These are phyloP conservation scores for Leishmania amazonensis DNA, from an alignment of 208 protist species.

Conservation along the genomic window DNA sequence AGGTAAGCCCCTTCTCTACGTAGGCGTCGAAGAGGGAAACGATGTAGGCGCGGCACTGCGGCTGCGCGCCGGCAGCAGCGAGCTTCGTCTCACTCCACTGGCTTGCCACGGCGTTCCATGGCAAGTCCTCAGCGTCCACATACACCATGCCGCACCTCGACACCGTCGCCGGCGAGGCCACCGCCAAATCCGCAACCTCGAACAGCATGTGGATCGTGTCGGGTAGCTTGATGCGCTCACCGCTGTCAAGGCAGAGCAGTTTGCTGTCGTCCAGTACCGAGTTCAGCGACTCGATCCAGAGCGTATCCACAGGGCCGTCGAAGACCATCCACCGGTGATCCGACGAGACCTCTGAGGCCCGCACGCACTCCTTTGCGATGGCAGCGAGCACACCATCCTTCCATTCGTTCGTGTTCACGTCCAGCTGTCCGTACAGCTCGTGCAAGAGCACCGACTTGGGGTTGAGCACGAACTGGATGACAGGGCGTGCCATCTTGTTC, in stretches of 20 bases:
- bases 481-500: conserved; percentile 77
- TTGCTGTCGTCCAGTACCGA: conserved; percentile 98
- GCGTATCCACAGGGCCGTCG: conserved; percentile 98
- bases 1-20: conserved; percentile 87
- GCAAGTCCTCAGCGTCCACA: conserved; percentile 92
- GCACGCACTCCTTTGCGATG: conserved; percentile 91
- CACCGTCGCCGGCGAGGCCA: conserved; percentile 98
- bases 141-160: conserved; percentile 99
- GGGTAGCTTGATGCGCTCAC: conserved; percentile 97
- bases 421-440: conserved; percentile 97
- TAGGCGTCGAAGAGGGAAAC: conserved; percentile 89
- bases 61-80: conserved; percentile 43
- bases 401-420: conserved; percentile 96
- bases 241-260: conserved; percentile 97
- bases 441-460: conserved; percentile 97
- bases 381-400: conserved; percentile 91
- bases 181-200: conserved; percentile 96
- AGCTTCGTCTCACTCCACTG: conserved; percentile 92
- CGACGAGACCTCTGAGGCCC: conserved; percentile 71
- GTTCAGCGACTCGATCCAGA: conserved; percentile 99
- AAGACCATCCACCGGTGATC: conserved; percentile 98
- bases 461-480: conserved; percentile 96
- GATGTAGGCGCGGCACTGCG: conserved; percentile 83
- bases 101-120: conserved; percentile 90
- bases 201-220: conserved; percentile 97